phyloP scores from a whole-genome alignment of 2,329 filamentous ascomycete genomes.

The Ophiostoma himal-ulmi region DNA sequence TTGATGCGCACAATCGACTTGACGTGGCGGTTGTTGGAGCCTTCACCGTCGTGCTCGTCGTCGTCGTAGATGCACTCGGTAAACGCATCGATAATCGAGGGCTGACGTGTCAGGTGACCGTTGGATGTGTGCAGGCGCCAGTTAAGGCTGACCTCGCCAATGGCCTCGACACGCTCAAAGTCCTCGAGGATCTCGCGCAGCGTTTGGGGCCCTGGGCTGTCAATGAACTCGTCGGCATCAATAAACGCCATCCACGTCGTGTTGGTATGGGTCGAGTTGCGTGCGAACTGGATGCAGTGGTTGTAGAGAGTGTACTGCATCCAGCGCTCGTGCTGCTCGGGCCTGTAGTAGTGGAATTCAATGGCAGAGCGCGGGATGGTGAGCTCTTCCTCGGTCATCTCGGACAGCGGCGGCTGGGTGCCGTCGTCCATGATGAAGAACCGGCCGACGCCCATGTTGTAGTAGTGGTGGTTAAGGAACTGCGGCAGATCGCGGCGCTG shows the following conservation, averaged over 20 bases:
- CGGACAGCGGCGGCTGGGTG: conserved; percentile 18
- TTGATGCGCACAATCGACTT: conserved; percentile 22
- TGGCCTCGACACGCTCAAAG: conserved; percentile 20
- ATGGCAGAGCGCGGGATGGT: conserved; percentile 20
- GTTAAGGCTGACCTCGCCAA: conserved; percentile 21
- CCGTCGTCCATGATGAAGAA: conserved; percentile 25
- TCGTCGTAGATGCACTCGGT: conserved; percentile 21
- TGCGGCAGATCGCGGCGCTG: conserved; percentile 23
- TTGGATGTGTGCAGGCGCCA: conserved; percentile 24
- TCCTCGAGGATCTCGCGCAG: conserved; percentile 20
- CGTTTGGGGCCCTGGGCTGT: conserved; percentile 17
- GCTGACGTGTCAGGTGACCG: conserved; percentile 21
- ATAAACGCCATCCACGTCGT: conserved; percentile 25
- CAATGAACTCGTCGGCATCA: conserved; percentile 24
- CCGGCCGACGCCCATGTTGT: conserved; percentile 24
- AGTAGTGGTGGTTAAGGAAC: conserved; percentile 24
- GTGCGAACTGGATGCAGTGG: conserved; percentile 17
- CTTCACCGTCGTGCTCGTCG: conserved; percentile 12
- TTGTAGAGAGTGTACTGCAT: conserved; percentile 24
- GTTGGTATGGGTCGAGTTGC: conserved; percentile 13
- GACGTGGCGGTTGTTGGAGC: conserved; percentile 22
- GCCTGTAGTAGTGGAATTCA: conserved; percentile 23
- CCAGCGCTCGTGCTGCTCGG: conserved; percentile 21
- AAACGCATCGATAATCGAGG: conserved; percentile 18
- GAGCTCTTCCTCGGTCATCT: conserved; percentile 19